Percentiles rank a stretch among this genome's conserved stretches.
Evolutionary conservation across 2,329 filamentous ascomycete genomes (phyloP).

Genomic region (Mycosphaerelloides madeirae): DNA sequence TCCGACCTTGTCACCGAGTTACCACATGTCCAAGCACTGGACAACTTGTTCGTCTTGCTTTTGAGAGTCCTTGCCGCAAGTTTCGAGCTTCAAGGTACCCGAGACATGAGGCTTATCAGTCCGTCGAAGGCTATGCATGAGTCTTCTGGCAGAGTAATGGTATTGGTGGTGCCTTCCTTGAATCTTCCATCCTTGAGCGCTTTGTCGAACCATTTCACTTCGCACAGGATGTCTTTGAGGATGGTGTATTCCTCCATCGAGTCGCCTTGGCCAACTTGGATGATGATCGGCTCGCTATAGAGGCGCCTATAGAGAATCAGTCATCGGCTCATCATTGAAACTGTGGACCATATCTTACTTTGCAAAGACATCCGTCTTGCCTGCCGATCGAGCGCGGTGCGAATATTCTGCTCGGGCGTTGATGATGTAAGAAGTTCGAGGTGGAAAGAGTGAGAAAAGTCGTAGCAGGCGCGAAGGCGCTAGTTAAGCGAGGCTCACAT

Average conservation of each 20-base stretch:
- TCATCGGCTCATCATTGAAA: background rate
- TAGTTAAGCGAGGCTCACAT: too few species aligned
- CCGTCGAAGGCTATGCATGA: background rate
- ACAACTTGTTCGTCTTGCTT: background rate
- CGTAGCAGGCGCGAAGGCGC: too few species aligned
- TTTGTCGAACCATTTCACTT: background rate
- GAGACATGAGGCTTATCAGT: background rate
- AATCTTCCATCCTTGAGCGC: background rate
- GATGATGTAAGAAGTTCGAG: too few species aligned
- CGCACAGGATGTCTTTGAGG: background rate
- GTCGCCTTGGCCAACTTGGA: background rate
- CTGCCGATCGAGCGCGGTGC: too few species aligned
- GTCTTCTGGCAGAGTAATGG: background rate
- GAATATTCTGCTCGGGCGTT: too few species aligned
- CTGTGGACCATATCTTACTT: too few species aligned
- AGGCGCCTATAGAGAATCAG: background rate
- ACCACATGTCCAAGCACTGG: background rate
- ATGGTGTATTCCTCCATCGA: background rate
- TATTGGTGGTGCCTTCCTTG: background rate
- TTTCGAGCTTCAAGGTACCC: too few species aligned
- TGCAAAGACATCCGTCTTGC: too few species aligned
- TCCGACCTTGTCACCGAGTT: constrained; percentile 3
- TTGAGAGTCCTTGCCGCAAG: background rate
- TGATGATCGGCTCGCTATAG: background rate
- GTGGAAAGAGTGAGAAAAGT: too few species aligned